A percentile compares a stretch with the other conserved stretches of the same genome.
Evolutionary conservation across 148 eudicot genomes (phyloP).

Genomic region (Linanthus parryae): DNA sequence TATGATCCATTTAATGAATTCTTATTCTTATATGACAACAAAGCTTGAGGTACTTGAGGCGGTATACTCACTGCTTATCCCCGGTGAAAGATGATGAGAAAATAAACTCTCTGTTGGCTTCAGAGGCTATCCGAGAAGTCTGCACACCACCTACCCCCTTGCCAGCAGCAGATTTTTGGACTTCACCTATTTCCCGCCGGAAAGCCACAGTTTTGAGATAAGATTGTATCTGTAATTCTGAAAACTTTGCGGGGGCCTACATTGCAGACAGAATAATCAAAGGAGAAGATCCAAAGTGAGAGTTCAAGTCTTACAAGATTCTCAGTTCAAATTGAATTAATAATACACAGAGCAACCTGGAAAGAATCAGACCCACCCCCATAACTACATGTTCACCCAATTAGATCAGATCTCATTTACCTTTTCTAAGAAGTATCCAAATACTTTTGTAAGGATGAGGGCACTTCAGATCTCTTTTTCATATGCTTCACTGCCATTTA

Average conservation of each 20-base stretch:
- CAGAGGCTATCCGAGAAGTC: slow-evolving; percentile 98
- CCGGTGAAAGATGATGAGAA: slow-evolving; percentile 94
- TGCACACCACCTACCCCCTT: slow-evolving; percentile 84
- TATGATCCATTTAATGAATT: too few relatives aligned
- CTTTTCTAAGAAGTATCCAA: too few relatives aligned
- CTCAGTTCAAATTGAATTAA: too few relatives aligned
- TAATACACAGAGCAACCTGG: too few relatives aligned
- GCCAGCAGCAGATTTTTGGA: slow-evolving; percentile 87
- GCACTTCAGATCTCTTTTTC: too few relatives aligned
- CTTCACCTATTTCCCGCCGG: slow-evolving; percentile 91
- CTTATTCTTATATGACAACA: too few relatives aligned
- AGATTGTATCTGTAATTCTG: slow-evolving; percentile 92
- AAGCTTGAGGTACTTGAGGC: too few relatives aligned
- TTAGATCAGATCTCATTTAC: too few relatives aligned
- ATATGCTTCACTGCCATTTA: too few relatives aligned
- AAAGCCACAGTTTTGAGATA: slow-evolving; percentile 99
- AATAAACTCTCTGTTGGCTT: slow-evolving; percentile 83
- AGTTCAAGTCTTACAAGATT: background rate
- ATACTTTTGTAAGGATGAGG: too few relatives aligned
- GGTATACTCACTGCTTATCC: slow-evolving; percentile 64
- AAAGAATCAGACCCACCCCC: too few relatives aligned
- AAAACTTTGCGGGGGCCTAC: slow-evolving; percentile 85
- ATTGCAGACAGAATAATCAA: slow-evolving; percentile 10
- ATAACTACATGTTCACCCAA: too few relatives aligned
- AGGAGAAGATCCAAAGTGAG: background rate